Conservation (phyloP, 169 alveolate species). For the Eimeria acervulina region DNA sequence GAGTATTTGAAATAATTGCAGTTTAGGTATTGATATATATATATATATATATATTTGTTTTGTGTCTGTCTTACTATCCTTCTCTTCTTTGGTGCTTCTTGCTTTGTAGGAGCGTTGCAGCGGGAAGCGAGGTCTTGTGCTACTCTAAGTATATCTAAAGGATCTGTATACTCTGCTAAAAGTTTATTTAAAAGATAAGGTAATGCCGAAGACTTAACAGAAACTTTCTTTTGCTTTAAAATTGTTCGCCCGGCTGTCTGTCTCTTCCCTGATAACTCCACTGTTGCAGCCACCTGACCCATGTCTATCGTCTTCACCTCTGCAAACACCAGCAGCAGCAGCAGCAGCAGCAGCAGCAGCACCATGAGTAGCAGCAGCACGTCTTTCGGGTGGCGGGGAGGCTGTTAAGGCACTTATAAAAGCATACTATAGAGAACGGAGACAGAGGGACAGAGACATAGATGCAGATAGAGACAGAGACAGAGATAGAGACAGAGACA, state of each 20-base stretch:
- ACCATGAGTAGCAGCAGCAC: neutral
- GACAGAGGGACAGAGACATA: too few relatives aligned
- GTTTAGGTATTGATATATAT: too few relatives aligned
- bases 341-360: neutral
- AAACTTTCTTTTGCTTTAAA: neutral
- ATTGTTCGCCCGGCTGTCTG: slow-evolving; percentile 28
- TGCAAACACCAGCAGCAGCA: neutral
- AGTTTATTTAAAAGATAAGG: slow-evolving; percentile 4
- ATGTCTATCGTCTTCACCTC: slow-evolving; percentile 3
- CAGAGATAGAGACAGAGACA: too few relatives aligned
- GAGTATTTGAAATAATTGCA: too few relatives aligned
- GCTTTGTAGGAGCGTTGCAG: slow-evolving; percentile 25
- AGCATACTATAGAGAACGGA: too few relatives aligned
- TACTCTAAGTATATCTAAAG: slow-evolving; percentile 33
- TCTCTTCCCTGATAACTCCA: slow-evolving; percentile 33
- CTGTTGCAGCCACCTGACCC: slow-evolving; percentile 28
- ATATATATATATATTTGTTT: too few relatives aligned
- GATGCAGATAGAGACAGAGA: too few relatives aligned
- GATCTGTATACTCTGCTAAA: slow-evolving; percentile 47
- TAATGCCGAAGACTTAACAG: neutral
- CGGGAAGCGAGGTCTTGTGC: slow-evolving; percentile 73
- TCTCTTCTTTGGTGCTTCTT: neutral
- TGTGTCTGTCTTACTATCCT: neutral
- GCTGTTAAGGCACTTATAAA: too few relatives aligned
- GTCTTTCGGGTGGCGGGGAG: too few relatives aligned